Evolutionary conservation across 2,329 filamentous ascomycete species (phyloP).

Genomic region (Penicillium freii): DNA sequence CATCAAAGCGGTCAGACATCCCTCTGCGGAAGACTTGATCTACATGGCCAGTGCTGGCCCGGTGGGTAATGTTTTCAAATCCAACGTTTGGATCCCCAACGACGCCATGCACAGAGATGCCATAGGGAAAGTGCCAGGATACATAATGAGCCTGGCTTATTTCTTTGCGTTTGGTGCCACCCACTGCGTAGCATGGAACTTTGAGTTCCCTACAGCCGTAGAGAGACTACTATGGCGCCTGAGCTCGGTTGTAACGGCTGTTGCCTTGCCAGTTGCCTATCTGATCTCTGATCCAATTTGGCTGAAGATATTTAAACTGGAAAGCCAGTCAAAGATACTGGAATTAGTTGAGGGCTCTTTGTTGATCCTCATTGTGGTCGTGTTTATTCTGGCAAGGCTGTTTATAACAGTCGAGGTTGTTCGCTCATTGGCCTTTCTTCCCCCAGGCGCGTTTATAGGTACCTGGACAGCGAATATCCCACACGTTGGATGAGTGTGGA

Average conservation of each 20-base stretch:
- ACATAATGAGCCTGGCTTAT: neutral
- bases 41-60: neutral
- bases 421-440: neutral
- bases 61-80: no score
- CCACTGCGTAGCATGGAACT: constrained; percentile 1
- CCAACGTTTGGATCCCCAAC: neutral
- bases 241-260: neutral
- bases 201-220: neutral
- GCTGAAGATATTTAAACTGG: neutral
- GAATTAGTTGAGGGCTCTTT: neutral
- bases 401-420: neutral
- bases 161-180: neutral
- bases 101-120: neutral
- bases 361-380: neutral
- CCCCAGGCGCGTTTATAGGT: neutral
- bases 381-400: neutral
- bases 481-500: neutral
- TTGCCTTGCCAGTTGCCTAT: neutral
- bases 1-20: neutral
- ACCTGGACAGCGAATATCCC: neutral
- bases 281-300: neutral
- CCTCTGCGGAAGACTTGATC: neutral
- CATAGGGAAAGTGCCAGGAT: neutral
- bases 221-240: neutral
- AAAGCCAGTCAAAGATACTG: neutral